phyloP scores from a whole-genome alignment of 768 basidiomycete genomes.

The Bullera alba region DNA sequence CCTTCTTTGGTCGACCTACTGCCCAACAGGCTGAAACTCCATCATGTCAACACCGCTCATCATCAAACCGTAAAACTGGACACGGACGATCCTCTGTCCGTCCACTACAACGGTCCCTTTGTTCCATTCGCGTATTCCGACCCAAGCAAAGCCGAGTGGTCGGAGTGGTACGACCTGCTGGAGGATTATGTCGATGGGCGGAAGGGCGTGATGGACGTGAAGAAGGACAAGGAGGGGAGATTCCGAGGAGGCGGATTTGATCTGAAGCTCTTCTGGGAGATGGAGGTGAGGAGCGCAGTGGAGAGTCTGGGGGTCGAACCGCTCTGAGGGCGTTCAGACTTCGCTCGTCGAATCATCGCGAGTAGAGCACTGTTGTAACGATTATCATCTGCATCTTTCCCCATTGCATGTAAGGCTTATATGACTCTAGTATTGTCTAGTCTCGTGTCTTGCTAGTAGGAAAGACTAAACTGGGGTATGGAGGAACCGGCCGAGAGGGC shows the following conservation, averaged over 20 bases:
- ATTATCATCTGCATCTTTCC: too few species aligned
- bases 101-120: slow-evolving; percentile 40
- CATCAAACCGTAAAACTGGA: too few species aligned
- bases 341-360: too few species aligned
- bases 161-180: slow-evolving; percentile 10
- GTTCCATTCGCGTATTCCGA: slow-evolving; percentile 39
- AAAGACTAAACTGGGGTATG: too few species aligned
- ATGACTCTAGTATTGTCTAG: too few species aligned
- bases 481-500: too few species aligned
- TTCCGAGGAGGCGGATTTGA: slow-evolving; percentile 37
- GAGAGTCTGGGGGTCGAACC: slow-evolving; percentile 35
- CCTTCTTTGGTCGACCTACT: slow-evolving; percentile 8
- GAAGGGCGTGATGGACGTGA: slow-evolving; percentile 22
- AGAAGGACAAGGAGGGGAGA: slow-evolving; percentile 32
- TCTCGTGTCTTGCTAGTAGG: too few species aligned
- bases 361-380: too few species aligned
- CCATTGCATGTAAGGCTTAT: too few species aligned
- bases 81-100: too few species aligned
- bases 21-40: neutral
- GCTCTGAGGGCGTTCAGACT: slow-evolving; percentile 3
- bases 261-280: slow-evolving; percentile 33
- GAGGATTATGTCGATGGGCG: slow-evolving; percentile 33
- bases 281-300: slow-evolving; percentile 33
- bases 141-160: slow-evolving; percentile 7
- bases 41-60: slow-evolving; percentile 6